Evolutionary conservation across 805 yeast genomes (phyloP), one percentile per base, ranked within the genome.

Genomic region (Kodamaea laetipori): DNA sequence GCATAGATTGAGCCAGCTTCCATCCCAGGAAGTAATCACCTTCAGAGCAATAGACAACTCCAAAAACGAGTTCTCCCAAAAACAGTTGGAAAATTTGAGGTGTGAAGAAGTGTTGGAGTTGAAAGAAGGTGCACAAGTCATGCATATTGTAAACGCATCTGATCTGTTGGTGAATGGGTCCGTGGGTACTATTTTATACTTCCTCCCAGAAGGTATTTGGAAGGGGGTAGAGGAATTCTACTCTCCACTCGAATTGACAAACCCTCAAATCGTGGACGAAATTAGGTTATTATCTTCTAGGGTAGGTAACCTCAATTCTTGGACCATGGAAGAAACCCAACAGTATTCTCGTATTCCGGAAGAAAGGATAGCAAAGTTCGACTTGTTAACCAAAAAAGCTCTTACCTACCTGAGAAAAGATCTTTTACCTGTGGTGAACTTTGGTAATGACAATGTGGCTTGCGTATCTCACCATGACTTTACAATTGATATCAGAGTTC

Each of bases 131-230:
- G 95, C 97, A 0, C 99, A 94, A 63, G 97, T 94, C 1, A 90
- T 94, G 97, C 81, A 88, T 74, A 66, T 94, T 51, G 88, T 86
- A 55, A 94, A 94, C 60, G 43, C 46, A 6, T 73, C 77, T 21
- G 90, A 87, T 50, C 84, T 80, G 7, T 68, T 94, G 28, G 98
- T 94, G 31, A 94, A 94, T 65, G 99, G 99, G 2, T 80, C 97
- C 0, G 69, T 92, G 28, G 99, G 99, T 0, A 79, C 74, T 28
- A 84, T 94, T 1, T 52, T 80, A 6, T 81, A 76, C 12, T 82
- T 85, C 50, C 63, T 76, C 38, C 58, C 64, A 2, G 48, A 41
- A 6, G 48, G 45, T 10, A 36, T 60, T 50, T 52, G 57, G 57
- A 25, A 46, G 25, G 42, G 52, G 51, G 49, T 74, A 46, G 34